Percentiles rank a stretch among this genome's conserved stretches.
Conservation (phyloP, 75 land plant species). For the Cryptomeria japonica region DNA sequence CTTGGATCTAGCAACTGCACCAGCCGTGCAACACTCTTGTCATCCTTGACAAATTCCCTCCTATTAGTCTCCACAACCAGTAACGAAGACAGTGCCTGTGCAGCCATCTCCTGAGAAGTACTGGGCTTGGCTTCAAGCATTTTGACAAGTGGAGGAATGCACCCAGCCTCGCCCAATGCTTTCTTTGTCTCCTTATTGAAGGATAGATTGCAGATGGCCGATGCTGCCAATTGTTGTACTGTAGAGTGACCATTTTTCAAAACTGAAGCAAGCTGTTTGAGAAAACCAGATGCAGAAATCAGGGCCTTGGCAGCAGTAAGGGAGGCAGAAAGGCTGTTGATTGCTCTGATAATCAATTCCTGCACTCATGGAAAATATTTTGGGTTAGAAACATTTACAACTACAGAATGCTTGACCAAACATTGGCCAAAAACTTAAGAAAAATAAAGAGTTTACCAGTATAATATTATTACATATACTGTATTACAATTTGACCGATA, state of each 20-base stretch:
- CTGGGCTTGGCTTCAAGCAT: slow-evolving; percentile 65
- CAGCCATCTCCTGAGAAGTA: slow-evolving; percentile 58
- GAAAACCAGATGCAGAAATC: slow-evolving; percentile 40
- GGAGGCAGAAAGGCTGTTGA: slow-evolving; percentile 42
- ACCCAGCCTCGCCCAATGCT: slow-evolving; percentile 43
- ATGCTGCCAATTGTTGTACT: slow-evolving; percentile 47
- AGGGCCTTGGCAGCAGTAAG: slow-evolving; percentile 24
- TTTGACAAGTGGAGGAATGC: slow-evolving; percentile 68
- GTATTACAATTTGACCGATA: not conserved
- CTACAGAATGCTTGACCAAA: not conserved
- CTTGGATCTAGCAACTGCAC: slow-evolving; percentile 68
- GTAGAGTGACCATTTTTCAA: slow-evolving; percentile 39
- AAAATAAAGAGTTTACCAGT: not conserved
- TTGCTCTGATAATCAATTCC: slow-evolving; percentile 50
- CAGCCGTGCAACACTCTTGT: slow-evolving; percentile 69
- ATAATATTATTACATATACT: not conserved
- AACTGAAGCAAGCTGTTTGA: slow-evolving; percentile 45
- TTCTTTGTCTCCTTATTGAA: slow-evolving; percentile 46
- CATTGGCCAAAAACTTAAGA: not conserved
- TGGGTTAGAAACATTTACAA: not conserved
- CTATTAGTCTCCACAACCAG: slow-evolving; percentile 56
- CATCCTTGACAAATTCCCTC: slow-evolving; percentile 58
- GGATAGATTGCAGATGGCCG: slow-evolving; percentile 39
- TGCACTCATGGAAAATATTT: not conserved
- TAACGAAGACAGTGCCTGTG: slow-evolving; percentile 51